Conservation (phyloP, 257 asterid genomes). For the Handroanthus guayacan region DNA sequence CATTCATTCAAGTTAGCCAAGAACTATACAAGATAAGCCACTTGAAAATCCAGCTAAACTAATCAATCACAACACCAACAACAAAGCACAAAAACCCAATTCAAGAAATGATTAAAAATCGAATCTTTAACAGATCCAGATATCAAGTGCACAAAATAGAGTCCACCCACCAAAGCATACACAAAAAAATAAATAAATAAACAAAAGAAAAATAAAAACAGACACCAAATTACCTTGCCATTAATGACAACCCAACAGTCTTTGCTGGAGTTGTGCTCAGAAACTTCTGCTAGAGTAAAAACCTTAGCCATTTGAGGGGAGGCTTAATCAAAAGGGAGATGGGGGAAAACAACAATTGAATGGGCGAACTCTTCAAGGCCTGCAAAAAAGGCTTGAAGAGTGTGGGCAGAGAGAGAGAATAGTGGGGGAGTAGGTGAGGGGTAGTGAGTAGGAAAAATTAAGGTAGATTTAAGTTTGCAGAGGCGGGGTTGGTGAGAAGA, state of each 20-base stretch:
- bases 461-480: constrained; percentile 21
- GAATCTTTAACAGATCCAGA: constrained; percentile 35
- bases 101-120: constrained; percentile 27
- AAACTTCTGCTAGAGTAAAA: constrained; percentile 69
- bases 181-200: constrained; percentile 1
- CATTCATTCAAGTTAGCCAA: constrained; percentile 10
- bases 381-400: constrained; percentile 38
- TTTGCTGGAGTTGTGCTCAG: constrained; percentile 76
- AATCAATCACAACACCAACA: constrained; percentile 22
- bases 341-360: constrained; percentile 8
- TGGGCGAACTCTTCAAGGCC: constrained; percentile 32
- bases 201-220: not conserved
- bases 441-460: not conserved
- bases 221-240: constrained; percentile 46
- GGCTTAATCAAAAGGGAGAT: not conserved
- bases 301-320: constrained; percentile 48
- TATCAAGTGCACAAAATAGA: constrained; percentile 21
- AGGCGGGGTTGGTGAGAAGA: constrained; percentile 36
- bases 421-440: not conserved
- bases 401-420: constrained; percentile 26
- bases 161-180: constrained; percentile 16
- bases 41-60: not conserved
- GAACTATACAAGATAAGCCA: not conserved
- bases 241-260: constrained; percentile 83
- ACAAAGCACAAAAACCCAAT: constrained; percentile 33